Evolutionary conservation across 169 alveolate genomes (phyloP), one percentile per base, ranked within the genome.

Genomic region (Plasmodium knowlesi): DNA sequence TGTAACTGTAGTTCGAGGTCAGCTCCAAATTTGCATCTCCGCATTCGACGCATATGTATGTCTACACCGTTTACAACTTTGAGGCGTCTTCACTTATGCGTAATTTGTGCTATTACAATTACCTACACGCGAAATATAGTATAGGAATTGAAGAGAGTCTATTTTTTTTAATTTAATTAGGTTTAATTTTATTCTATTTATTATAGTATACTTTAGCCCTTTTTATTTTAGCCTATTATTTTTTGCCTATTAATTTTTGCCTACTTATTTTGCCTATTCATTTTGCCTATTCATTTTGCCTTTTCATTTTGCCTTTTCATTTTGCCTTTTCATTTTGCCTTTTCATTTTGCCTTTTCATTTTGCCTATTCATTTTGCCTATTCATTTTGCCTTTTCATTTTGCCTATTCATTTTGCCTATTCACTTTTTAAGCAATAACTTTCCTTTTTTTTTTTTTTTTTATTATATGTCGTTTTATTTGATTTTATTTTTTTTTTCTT

Each of bases 31-130:
- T 25, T 67, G 30, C 5, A 5, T 67, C 37, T 25, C 37, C 37
- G 30, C 76, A 14, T 67, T 67, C 22, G 30, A 6, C 6, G 14
- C 37, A 25, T 28, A 12, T 25, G 76, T 28, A 67, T 22, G 30
- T 25, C 39, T 67, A n/a, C 79, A 53, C 57, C 67, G 67, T 39
- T 9, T 30, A 28, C 71, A 57, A 41, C 70, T 12, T 5, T 10
- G 25, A 6, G 32, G 25, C 74, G 53, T 53, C 76, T 71, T 70
- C 74, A 70, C 50, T 16, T 71, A 41, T 83, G 74, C 19, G 50
- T 43, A 70, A 83, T 83, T 83, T 83, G 82, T 71, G 32, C 32
- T 34, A 22, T 39, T 83, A 83, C 72, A 25, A 67, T 71, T 30
- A 70, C 50, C 30, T 32, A 71, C 54, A 25, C 74, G 76, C 34